Base-by-base conservation (phyloP, 2,329 filamentous ascomycete species). In the Fusarium mexicanum region DNA sequence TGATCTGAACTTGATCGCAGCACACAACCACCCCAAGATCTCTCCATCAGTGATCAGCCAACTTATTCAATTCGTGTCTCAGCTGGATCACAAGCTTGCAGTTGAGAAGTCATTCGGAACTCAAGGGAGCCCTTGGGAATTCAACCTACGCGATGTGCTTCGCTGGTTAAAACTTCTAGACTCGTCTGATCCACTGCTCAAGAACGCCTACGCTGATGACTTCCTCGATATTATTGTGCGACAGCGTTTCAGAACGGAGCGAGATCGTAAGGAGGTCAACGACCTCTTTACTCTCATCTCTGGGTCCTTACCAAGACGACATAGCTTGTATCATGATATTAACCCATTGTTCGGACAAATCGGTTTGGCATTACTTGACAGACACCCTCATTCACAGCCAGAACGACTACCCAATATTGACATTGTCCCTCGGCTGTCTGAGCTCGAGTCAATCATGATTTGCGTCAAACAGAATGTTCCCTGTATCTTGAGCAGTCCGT, bases 91-190 rank as follows among this genome's bases (percentile, higher is more conserved):
- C 37, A 89, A 93, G 41, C 90, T 97, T 33, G 86, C 91, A 9
- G 86, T 88, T 35, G 84, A 87, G 59, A 87, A 86, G 69, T 82
- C 85, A 1, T 92, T 92, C 75, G 91, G 90, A 5, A 84, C 86
- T 2, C 88, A 91, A 74, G 91, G 91, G 20, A 93, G 92, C 12
- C 96, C 97, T 3, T 99, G 95, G 96, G 96, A 98, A 79, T 96
- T 98, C 81, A 99, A 98, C 78, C 85, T 99, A 73, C 92, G 95
- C 81, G 96, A 98, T 81, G 94, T 94, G 7, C 89, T 96, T 63
- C 90, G 96, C 69, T 98, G 96, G 96, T 85, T 98, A 54, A 90
- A 93, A 74, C 84, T 98, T 20, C 68, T 85, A 24, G 81, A 79
- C 64, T 81, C 82, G 11, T 80, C 87, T 3, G 87, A 91, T 48